Evolutionary conservation across 164 flowering plant species (phyloP).

Genomic region (Piper betle): DNA sequence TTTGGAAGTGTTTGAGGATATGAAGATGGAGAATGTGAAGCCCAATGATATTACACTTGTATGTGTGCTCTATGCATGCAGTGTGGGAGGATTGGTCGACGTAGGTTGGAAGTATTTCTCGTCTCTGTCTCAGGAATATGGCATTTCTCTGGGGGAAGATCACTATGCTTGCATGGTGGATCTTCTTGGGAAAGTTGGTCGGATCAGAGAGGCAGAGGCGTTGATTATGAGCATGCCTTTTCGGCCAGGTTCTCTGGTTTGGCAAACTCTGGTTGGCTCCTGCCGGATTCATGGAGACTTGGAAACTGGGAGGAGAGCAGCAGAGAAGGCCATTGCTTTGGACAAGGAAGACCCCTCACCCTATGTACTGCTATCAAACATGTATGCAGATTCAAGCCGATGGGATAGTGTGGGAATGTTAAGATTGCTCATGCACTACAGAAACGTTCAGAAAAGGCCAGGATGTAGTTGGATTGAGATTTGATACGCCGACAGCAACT

Average conservation of each 20-base stretch:
- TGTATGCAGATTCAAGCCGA: conserved; percentile 38
- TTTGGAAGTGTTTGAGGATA: conserved; percentile 43
- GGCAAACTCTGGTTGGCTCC: conserved; percentile 71
- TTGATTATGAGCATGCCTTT: conserved; percentile 47
- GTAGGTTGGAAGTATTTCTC: conserved; percentile 51
- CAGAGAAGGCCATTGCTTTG: conserved; percentile 32
- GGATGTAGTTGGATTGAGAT: conserved; percentile 57
- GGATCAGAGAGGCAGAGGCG: conserved; percentile 47
- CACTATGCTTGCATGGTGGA: conserved; percentile 73
- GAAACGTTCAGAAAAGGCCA: conserved; percentile 48
- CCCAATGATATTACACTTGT: conserved; percentile 67
- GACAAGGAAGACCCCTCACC: conserved; percentile 48
- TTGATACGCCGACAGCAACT: too few species aligned
- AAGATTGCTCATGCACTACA: conserved; percentile 40
- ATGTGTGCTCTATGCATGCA: conserved; percentile 68
- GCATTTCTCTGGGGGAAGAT: conserved; percentile 58
- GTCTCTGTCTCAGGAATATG: conserved; percentile 34
- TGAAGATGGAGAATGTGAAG: conserved; percentile 26
- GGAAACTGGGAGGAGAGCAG: conserved; percentile 51
- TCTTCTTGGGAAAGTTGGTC: conserved; percentile 56
- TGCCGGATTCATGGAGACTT: conserved; percentile 50
- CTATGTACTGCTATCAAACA: conserved; percentile 53
- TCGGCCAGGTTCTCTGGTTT: conserved; percentile 41
- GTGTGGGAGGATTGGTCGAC: conserved; percentile 51
- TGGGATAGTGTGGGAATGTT: conserved; percentile 42